Evolutionary conservation across 2,329 filamentous ascomycete genomes (phyloP).

Genomic region (Colletotrichum falcatum): DNA sequence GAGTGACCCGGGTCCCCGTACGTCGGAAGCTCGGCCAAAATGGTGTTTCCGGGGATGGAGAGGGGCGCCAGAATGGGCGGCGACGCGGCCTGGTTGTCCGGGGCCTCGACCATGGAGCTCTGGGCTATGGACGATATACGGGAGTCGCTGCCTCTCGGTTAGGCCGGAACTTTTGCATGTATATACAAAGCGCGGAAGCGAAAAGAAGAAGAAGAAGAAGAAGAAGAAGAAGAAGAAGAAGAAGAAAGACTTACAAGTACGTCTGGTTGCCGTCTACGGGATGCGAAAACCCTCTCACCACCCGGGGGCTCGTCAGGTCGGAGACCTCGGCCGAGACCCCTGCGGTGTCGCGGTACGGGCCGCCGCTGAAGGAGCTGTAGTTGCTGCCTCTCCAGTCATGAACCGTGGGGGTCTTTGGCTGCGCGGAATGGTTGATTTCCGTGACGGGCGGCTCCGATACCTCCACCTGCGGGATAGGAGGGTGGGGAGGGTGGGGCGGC

Average conservation of each 20-base stretch:
- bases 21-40: slow-evolving; percentile 52
- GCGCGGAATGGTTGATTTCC: slow-evolving; percentile 25
- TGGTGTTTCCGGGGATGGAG: background rate
- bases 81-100: slow-evolving; percentile 33
- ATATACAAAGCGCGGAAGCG: slow-evolving; percentile 1
- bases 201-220: no score
- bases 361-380: slow-evolving; percentile 42
- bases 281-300: slow-evolving; percentile 13
- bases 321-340: slow-evolving; percentile 17
- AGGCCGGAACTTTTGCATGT: background rate
- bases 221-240: no score
- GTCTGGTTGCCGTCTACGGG: slow-evolving; percentile 27
- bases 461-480: background rate
- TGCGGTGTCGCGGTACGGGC: slow-evolving; percentile 42
- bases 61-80: slow-evolving; percentile 27
- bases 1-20: slow-evolving; percentile 48
- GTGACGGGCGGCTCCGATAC: slow-evolving; percentile 13
- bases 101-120: slow-evolving; percentile 31
- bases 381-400: slow-evolving; percentile 44
- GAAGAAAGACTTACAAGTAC: slow-evolving; percentile 46
- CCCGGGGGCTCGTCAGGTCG: slow-evolving; percentile 38
- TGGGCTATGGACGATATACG: slow-evolving; percentile 32
- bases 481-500: background rate
- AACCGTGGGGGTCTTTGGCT: slow-evolving; percentile 48
- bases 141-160: background rate